Percentiles rank a stretch among this genome's conserved stretches.
These are phyloP conservation scores for Termitomyces sp. DNA, from an alignment of 768 basidiomycete species.

Conservation along the genomic window DNA sequence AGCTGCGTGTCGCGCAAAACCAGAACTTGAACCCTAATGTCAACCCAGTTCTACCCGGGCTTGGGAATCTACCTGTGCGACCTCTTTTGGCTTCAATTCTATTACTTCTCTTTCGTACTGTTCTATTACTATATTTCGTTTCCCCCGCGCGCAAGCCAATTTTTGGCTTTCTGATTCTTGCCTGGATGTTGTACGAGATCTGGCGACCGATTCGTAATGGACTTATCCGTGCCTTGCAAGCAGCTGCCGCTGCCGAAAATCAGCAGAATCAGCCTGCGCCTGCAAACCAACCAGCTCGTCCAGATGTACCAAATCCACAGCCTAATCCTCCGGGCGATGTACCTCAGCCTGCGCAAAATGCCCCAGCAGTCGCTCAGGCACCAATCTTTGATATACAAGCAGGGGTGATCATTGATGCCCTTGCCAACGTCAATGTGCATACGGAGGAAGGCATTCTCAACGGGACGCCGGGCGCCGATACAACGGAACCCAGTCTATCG, in stretches of 20 bases:
- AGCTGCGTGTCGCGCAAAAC: constrained; percentile 33
- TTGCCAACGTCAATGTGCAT: constrained; percentile 54
- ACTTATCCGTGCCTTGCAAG: constrained; percentile 30
- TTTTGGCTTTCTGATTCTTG: constrained; percentile 57
- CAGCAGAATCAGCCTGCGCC: constrained; percentile 16
- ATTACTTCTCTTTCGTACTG: constrained; percentile 62
- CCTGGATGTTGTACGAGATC: constrained; percentile 71
- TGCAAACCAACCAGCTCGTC: constrained; percentile 3
- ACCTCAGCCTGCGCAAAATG: constrained; percentile 14
- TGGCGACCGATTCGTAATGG: constrained; percentile 61
- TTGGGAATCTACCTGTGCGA: constrained; percentile 58
- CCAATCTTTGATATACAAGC: constrained; percentile 26
- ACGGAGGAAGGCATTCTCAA: constrained; percentile 47
- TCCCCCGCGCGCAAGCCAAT: constrained; percentile 69
- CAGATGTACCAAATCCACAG: constrained; percentile 9
- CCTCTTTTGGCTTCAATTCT: constrained; percentile 62
- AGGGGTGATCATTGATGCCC: constrained; percentile 34
- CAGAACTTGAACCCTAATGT: constrained; percentile 28
- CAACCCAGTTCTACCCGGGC: constrained; percentile 28
- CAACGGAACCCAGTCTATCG: constrained; percentile 38
- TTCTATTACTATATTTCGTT: constrained; percentile 70
- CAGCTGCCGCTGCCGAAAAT: constrained; percentile 25
- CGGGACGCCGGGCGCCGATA: constrained; percentile 19
- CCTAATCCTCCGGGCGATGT: constrained; percentile 11
- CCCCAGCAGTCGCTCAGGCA: constrained; percentile 11